Evolutionary conservation across 805 yeast genomes (phyloP).

Genomic region (Yamadazyma phyllophila): DNA sequence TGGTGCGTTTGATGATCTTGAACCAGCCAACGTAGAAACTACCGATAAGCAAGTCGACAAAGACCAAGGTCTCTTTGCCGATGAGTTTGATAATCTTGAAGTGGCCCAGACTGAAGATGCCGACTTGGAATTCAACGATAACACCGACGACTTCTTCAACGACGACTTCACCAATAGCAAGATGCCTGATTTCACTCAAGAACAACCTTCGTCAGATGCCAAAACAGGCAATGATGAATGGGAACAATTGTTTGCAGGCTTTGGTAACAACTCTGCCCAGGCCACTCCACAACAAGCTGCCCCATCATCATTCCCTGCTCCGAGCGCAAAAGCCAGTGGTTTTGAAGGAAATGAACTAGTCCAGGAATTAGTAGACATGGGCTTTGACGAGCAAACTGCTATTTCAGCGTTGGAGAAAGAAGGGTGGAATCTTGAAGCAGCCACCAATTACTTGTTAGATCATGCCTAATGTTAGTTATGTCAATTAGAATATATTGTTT

Average conservation of each 20-base stretch:
- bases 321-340: constrained; percentile 5
- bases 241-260: constrained; percentile 92
- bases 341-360: constrained; percentile 44
- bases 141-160: constrained; percentile 19
- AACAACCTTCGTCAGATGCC: constrained; percentile 30
- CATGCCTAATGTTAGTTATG: constrained; percentile 42
- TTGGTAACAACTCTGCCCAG: constrained; percentile 49
- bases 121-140: constrained; percentile 19
- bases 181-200: constrained; percentile 32
- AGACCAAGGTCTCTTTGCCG: constrained; percentile 31
- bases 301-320: background rate
- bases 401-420: constrained; percentile 64
- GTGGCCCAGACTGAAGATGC: constrained; percentile 34
- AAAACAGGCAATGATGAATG: constrained; percentile 66
- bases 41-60: constrained; percentile 14
- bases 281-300: constrained; percentile 13
- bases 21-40: constrained; percentile 13
- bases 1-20: constrained; percentile 36
- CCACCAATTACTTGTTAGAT: constrained; percentile 83
- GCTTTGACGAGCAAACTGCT: constrained; percentile 69
- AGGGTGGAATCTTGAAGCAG: constrained; percentile 76
- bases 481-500: background rate
- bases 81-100: constrained; percentile 39
- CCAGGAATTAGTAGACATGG: constrained; percentile 86
- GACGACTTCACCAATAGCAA: constrained; percentile 31